Evolutionary conservation across 2,329 filamentous ascomycete genomes (phyloP).

Genomic region (Colletotrichum spinosum): DNA sequence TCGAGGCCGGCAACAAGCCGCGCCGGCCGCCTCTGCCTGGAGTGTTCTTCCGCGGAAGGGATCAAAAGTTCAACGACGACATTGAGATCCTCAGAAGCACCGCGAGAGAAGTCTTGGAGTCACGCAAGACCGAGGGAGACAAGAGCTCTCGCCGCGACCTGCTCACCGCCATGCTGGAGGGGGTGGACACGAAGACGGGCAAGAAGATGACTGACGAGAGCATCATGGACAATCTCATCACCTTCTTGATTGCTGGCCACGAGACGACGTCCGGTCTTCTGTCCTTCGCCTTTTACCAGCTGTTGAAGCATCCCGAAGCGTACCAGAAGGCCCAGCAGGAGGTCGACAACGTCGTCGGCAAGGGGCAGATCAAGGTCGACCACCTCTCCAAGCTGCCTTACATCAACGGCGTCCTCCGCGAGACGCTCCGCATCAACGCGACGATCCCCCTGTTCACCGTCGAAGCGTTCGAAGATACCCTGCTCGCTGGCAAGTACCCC

Average conservation of each 20-base stretch:
- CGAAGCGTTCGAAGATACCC: conserved; percentile 52
- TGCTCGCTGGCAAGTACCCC: conserved; percentile 65
- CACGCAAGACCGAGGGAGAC: conserved; percentile 60
- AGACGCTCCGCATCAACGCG: conserved; percentile 54
- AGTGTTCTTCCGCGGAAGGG: conserved; percentile 56
- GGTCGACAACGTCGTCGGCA: conserved; percentile 74
- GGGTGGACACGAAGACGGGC: conserved; percentile 72
- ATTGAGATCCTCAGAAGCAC: conserved; percentile 64
- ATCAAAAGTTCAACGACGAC: conserved; percentile 60
- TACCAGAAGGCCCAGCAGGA: conserved; percentile 74
- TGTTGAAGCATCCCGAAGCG: conserved; percentile 72
- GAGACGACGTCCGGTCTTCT: conserved; percentile 78
- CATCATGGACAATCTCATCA: conserved; percentile 76
- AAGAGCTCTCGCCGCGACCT: conserved; percentile 67
- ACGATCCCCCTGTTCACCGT: conserved; percentile 44
- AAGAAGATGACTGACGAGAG: conserved; percentile 67
- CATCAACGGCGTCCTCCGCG: conserved; percentile 71
- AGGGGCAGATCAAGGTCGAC: conserved; percentile 64
- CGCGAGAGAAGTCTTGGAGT: conserved; percentile 67
- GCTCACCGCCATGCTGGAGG: conserved; percentile 73
- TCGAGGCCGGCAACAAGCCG: conserved; percentile 63
- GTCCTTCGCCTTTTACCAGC: conserved; percentile 73
- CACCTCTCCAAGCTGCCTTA: conserved; percentile 73
- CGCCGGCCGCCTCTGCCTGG: conserved; percentile 59
- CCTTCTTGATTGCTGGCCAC: conserved; percentile 75